Evolutionary conservation across 306 rosid species (phyloP).

Genomic region (Sicyos baderoa): DNA sequence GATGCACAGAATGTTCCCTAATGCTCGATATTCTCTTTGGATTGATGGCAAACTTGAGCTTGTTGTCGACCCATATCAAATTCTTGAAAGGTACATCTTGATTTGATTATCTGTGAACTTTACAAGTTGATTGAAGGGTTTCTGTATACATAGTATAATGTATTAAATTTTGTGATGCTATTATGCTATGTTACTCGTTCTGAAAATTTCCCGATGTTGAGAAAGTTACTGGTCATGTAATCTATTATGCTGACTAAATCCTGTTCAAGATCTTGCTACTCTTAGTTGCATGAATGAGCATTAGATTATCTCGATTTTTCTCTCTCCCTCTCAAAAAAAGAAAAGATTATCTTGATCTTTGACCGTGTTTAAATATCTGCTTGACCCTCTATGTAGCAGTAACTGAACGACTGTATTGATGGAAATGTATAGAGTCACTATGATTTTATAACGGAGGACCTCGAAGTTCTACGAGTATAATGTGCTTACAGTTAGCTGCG

Average conservation of each 20-base stretch:
- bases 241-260: not conserved
- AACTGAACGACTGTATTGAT: not conserved
- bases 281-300: not conserved
- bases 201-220: not conserved
- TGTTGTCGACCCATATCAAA: constrained; percentile 77
- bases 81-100: constrained; percentile 76
- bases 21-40: constrained; percentile 86
- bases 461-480: not conserved
- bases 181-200: not conserved
- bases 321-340: no score
- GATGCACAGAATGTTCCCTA: constrained; percentile 82
- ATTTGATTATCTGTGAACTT: constrained; percentile 2
- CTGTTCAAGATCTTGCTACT: not conserved
- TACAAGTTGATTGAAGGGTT: not conserved
- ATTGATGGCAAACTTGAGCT: constrained; percentile 92
- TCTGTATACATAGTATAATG: not conserved
- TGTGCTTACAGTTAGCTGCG: not conserved
- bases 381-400: not conserved
- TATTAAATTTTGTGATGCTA: not conserved
- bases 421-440: not conserved
- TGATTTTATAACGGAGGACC: not conserved
- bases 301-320: constrained; percentile 1
- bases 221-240: not conserved
- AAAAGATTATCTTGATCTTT: constrained; percentile 7
- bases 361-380: not conserved